Evolutionary conservation across 1,139 yeast genomes (phyloP).

Genomic region (Wickerhamomyces sp.): DNA sequence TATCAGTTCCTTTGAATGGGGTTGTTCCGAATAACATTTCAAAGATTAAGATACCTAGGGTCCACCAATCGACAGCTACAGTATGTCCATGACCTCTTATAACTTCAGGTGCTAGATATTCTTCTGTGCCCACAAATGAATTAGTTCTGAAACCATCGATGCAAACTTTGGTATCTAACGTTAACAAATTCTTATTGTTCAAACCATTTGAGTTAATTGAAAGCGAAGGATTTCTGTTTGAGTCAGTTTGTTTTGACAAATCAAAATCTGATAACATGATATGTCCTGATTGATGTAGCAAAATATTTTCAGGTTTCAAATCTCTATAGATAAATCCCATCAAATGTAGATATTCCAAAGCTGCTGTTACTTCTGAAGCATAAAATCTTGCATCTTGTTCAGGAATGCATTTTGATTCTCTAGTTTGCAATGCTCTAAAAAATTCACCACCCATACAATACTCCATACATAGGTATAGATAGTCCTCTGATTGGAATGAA

Average conservation of each 20-base stretch:
- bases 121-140: constrained; percentile 97
- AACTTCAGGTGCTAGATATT: constrained; percentile 97
- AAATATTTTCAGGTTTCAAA: constrained; percentile 89
- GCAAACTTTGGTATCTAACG: constrained; percentile 85
- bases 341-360: constrained; percentile 87
- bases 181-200: constrained; percentile 24
- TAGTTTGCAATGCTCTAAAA: constrained; percentile 90
- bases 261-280: constrained; percentile 98
- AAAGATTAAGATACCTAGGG: constrained; percentile 83
- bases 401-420: constrained; percentile 78
- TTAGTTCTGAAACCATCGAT: constrained; percentile 95
- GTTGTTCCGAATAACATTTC: constrained; percentile 96
- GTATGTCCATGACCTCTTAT: constrained; percentile 97
- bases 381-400: constrained; percentile 91
- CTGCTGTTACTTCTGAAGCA: constrained; percentile 97
- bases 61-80: constrained; percentile 99
- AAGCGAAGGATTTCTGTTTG: constrained; percentile 50
- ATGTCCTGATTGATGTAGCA: constrained; percentile 93
- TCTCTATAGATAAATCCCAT: constrained; percentile 97
- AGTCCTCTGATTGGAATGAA: constrained; percentile 92
- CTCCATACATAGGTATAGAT: constrained; percentile 95
- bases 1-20: constrained; percentile 87
- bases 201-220: constrained; percentile 18
- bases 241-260: constrained; percentile 82
- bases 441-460: constrained; percentile 99